phyloP scores from a whole-genome alignment of 1,139 yeast species.

The Meyerozyma smithsonii region DNA sequence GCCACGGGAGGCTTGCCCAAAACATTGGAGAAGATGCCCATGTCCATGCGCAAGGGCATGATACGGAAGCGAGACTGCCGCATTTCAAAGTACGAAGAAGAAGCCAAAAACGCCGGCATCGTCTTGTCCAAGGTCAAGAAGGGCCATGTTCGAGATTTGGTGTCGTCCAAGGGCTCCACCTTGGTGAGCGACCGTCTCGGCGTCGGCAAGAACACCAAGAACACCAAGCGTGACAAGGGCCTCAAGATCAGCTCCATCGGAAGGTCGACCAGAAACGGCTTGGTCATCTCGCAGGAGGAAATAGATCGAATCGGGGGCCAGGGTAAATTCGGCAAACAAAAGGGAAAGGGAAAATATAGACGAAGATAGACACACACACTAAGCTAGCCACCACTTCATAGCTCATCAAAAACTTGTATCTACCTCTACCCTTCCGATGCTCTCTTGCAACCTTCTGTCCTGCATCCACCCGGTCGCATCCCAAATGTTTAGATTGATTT shows the following conservation, averaged over 20 bases:
- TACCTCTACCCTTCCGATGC: too few relatives aligned
- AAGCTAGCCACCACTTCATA: not conserved
- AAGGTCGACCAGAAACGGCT: slow-evolving; percentile 73
- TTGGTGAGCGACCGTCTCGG: slow-evolving; percentile 56
- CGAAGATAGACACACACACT: not conserved
- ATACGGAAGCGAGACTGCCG: slow-evolving; percentile 49
- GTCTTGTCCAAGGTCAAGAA: slow-evolving; percentile 61
- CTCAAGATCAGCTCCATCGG: slow-evolving; percentile 77
- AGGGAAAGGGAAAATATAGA: slow-evolving; percentile 9
- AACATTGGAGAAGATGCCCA: slow-evolving; percentile 76
- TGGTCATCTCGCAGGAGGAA: slow-evolving; percentile 67
- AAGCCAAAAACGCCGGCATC: slow-evolving; percentile 87
- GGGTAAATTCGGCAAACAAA: slow-evolving; percentile 8
- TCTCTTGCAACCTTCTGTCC: too few relatives aligned
- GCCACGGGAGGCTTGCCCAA: slow-evolving; percentile 32
- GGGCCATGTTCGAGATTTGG: slow-evolving; percentile 57
- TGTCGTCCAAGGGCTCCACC: slow-evolving; percentile 52
- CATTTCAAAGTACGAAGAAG: slow-evolving; percentile 57
- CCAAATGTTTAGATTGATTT: not conserved
- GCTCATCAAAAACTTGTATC: not conserved
- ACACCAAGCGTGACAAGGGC: slow-evolving; percentile 61
- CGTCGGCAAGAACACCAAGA: slow-evolving; percentile 28
- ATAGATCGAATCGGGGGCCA: slow-evolving; percentile 43
- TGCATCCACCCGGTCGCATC: not conserved
- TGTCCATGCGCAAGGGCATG: slow-evolving; percentile 84